Evolutionary conservation across 2,329 filamentous ascomycete genomes (phyloP), one percentile per base, ranked within the genome.

Genomic region (Ophiocordyceps camponoti-saundersi): DNA sequence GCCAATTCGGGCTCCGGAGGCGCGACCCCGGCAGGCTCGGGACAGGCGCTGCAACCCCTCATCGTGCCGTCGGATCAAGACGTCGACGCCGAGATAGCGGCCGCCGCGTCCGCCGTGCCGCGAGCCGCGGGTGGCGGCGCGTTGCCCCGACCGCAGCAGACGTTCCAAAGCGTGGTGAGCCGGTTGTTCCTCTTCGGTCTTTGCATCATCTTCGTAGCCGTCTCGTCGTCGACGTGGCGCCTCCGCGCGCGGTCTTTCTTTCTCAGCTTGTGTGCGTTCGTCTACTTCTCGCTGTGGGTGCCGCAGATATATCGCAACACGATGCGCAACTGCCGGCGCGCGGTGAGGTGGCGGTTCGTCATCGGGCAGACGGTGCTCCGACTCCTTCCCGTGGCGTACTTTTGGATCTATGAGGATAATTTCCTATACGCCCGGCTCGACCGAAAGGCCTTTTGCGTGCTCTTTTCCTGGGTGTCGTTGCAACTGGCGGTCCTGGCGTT

Each of bases 221-320:
- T 80, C 32, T 74, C 75, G 13, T 78, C 79, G 7, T 67, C 69
- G 18, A 74, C 76, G 2, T 82, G 79, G 77, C 73, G 77, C 46
- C 67, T 72, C 1, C 59, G 63, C 8, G 58, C 74, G 41, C 75
- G 79, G 34, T 65, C 70, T 22, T 57, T 67, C 45, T 81, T 80
- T 59, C 67, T 77, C 55, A 77, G 89, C 58, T 52, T 71, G 3
- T 66, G 94, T 21, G 72, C 77, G 2, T 78, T 90, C 55, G 53
- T 75, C 46, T 95, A 95, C 59, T 75, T 95, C 42, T 95, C 89
- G 20, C 81, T 95, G 59, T 96, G 90, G 90, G 60, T 80, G 1
- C 90, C 92, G 0, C 92, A 98, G 61, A 94, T 96, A 53, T 77
- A 84, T 58, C 85, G 92, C 51, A 98, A 98, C 61, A 72, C 84